phyloP scores from a whole-genome alignment of 768 basidiomycete genomes.

The Coprinellus aureogranulatus region DNA sequence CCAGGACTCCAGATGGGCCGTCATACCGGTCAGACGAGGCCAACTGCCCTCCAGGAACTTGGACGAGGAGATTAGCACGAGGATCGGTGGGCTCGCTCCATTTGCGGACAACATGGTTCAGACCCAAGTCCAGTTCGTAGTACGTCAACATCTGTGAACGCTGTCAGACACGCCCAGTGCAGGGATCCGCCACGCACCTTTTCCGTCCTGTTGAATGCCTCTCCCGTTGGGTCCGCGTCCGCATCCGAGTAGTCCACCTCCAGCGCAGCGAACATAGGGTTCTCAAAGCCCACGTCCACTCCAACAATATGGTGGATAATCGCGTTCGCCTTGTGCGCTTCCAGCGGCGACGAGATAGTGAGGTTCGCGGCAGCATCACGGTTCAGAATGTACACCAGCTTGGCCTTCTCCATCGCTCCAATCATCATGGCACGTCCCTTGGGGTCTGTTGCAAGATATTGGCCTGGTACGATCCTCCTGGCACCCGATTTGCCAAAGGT shows the following conservation, averaged over 20 bases:
- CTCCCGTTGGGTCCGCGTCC: slow-evolving; percentile 93
- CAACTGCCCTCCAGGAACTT: slow-evolving; percentile 96
- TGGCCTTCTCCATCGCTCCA: slow-evolving; percentile 90
- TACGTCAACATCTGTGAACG: slow-evolving; percentile 83
- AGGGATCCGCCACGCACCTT: slow-evolving; percentile 55
- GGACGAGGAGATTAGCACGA: slow-evolving; percentile 91
- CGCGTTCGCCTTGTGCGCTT: slow-evolving; percentile 95
- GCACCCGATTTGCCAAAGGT: slow-evolving; percentile 96
- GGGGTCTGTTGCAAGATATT: slow-evolving; percentile 93
- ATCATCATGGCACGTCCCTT: slow-evolving; percentile 97
- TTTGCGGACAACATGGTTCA: slow-evolving; percentile 98
- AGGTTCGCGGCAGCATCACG: slow-evolving; percentile 95
- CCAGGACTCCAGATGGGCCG: slow-evolving; percentile 95
- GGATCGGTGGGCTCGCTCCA: slow-evolving; percentile 98
- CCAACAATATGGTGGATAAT: slow-evolving; percentile 96
- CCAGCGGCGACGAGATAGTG: slow-evolving; percentile 95
- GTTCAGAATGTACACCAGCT: slow-evolving; percentile 97
- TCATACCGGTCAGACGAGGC: slow-evolving; percentile 92
- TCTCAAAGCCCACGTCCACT: slow-evolving; percentile 97
- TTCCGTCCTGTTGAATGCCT: slow-evolving; percentile 87
- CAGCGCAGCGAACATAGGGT: slow-evolving; percentile 92
- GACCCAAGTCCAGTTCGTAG: slow-evolving; percentile 94
- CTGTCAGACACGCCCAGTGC: not conserved
- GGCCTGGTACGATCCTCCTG: slow-evolving; percentile 94
- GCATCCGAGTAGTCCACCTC: slow-evolving; percentile 96